A percentile compares a stretch with the other conserved stretches of the same genome.
phyloP scores from a whole-genome alignment of 1,284 basidiomycete genomes.

The Irpex sp. region DNA sequence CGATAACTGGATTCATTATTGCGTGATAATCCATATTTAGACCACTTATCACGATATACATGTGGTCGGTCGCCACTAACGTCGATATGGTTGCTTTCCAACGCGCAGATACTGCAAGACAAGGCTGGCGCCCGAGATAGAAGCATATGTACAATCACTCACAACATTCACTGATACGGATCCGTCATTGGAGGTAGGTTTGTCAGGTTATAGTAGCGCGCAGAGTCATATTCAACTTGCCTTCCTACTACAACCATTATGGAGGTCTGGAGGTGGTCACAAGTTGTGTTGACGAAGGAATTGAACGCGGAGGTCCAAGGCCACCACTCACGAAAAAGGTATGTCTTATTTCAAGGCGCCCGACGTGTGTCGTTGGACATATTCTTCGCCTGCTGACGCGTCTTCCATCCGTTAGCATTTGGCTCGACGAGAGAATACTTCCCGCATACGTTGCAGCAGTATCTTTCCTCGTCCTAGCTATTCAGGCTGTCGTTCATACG shows the following conservation, averaged over 20 bases:
- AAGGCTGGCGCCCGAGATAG: background rate
- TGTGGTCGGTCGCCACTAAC: too few species aligned
- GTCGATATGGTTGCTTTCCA: too few species aligned
- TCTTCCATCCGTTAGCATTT: constrained; percentile 13
- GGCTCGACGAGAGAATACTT: constrained; percentile 18
- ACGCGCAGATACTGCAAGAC: too few species aligned
- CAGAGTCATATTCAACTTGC: background rate
- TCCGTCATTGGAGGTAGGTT: background rate
- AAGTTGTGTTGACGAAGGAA: constrained; percentile 4
- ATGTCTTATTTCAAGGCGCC: background rate
- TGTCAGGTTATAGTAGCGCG: background rate
- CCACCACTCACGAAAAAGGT: background rate
- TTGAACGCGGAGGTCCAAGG: background rate
- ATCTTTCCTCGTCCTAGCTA: constrained; percentile 15
- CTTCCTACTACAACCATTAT: background rate
- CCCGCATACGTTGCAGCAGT: constrained; percentile 20
- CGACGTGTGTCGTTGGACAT: background rate
- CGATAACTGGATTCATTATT: too few species aligned
- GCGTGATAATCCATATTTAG: too few species aligned
- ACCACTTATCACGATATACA: too few species aligned
- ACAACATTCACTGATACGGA: background rate
- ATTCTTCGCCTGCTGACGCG: background rate
- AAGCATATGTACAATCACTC: background rate
- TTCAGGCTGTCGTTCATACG: constrained; percentile 13
- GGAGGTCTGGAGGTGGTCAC: constrained; percentile 2